A percentile compares a stretch with the other conserved stretches of the same genome.
These are phyloP conservation scores for Mycena metata DNA, from an alignment of 768 basidiomycete genomes.

Conservation along the genomic window DNA sequence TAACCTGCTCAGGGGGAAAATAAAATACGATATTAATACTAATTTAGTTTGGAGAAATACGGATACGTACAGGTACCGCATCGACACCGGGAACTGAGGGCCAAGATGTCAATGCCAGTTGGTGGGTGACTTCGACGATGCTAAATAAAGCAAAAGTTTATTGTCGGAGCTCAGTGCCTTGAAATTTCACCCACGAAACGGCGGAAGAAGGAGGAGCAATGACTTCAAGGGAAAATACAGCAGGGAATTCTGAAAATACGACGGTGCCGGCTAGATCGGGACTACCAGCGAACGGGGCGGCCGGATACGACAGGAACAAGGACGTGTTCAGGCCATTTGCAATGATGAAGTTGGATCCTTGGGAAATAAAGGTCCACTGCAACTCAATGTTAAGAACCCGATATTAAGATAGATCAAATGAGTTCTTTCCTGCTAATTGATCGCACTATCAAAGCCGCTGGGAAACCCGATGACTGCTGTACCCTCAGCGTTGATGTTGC, in stretches of 20 bases:
- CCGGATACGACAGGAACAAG: constrained; percentile 7
- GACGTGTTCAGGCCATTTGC: not conserved
- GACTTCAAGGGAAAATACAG: not conserved
- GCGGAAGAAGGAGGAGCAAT: not conserved
- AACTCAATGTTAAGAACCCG: too few species aligned
- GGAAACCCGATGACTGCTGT: constrained; percentile 1
- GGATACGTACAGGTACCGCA: too few species aligned
- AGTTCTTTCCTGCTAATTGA: not conserved
- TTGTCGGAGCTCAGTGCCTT: not conserved
- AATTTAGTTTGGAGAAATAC: too few species aligned
- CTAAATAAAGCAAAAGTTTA: not conserved
- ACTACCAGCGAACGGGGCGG: not conserved
- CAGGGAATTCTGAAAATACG: not conserved
- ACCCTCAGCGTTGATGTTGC: not conserved
- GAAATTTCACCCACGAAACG: not conserved
- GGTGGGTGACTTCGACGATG: too few species aligned
- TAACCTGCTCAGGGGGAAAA: not conserved
- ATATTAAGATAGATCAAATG: not conserved
- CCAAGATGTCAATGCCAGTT: too few species aligned
- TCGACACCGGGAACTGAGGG: too few species aligned
- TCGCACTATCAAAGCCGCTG: not conserved
- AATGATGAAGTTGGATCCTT: not conserved
- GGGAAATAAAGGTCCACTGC: not conserved
- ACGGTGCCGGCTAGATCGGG: not conserved
- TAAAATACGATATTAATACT: too few species aligned